Percentiles rank a stretch among this genome's conserved stretches.
Evolutionary conservation across 129 eudicot genomes (phyloP).

Genomic region (Saussurea involucrata): DNA sequence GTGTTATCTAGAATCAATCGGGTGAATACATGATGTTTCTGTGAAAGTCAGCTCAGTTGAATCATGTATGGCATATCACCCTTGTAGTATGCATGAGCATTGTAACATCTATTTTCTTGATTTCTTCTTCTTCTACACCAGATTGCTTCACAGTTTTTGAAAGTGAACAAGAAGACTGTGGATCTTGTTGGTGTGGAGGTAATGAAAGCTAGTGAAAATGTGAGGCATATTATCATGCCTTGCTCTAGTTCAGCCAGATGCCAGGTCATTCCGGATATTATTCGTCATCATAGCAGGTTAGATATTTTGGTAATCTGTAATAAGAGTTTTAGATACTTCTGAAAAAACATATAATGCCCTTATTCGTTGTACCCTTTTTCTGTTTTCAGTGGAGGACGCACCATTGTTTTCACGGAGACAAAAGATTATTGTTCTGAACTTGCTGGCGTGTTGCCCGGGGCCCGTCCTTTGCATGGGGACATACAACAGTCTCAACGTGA

Average conservation of each 20-base stretch:
- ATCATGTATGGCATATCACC: too few species aligned
- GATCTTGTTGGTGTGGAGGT: conserved; percentile 72
- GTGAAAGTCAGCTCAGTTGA: background rate
- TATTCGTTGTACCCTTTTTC: background rate
- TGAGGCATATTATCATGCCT: conserved; percentile 76
- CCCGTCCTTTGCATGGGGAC: conserved; percentile 91
- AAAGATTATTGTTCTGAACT: conserved; percentile 82
- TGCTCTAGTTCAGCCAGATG: conserved; percentile 76
- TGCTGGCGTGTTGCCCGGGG: conserved; percentile 75
- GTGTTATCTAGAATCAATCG: background rate
- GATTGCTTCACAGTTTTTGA: conserved; percentile 70
- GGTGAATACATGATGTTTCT: background rate
- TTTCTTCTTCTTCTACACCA: conserved; percentile 21
- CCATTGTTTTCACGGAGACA: conserved; percentile 82
- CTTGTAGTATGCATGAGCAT: too few species aligned
- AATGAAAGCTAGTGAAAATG: conserved; percentile 68
- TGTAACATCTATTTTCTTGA: background rate
- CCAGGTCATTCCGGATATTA: conserved; percentile 87
- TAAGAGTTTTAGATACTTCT: background rate
- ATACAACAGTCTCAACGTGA: conserved; percentile 84
- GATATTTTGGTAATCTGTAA: conserved; percentile 7
- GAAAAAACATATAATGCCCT: background rate
- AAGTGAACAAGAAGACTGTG: conserved; percentile 59
- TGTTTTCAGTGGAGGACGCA: conserved; percentile 71
- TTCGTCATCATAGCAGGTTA: conserved; percentile 93